Percentiles rank a stretch among this genome's conserved stretches.
Conservation (phyloP, 148 eudicot species). For the Talinum fruticosum region DNA sequence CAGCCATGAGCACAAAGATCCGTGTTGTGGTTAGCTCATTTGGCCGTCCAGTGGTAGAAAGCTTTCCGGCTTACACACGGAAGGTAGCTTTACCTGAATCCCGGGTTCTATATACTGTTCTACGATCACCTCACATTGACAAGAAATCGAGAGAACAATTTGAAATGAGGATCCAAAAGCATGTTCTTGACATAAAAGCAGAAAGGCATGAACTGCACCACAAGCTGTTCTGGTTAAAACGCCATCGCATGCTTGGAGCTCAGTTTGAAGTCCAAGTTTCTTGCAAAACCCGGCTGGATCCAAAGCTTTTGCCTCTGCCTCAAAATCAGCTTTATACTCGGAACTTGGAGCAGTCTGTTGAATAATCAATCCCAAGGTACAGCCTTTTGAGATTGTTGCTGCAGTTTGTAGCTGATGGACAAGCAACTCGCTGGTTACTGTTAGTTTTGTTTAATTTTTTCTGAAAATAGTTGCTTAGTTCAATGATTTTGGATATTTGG, state of each 20-base stretch:
- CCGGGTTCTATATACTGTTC: constrained; percentile 27
- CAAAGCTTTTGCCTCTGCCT: constrained; percentile 21
- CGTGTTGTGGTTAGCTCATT: constrained; percentile 30
- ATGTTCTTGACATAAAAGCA: constrained; percentile 28
- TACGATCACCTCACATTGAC: constrained; percentile 38
- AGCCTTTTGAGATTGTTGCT: background rate
- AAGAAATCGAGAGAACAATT: constrained; percentile 42
- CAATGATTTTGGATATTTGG: background rate
- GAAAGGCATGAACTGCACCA: constrained; percentile 36
- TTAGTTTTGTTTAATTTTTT: background rate
- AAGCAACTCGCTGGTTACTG: background rate
- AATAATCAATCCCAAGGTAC: constrained; percentile 1
- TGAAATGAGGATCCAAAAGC: constrained; percentile 28
- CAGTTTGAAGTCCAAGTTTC: constrained; percentile 37
- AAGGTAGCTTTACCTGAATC: constrained; percentile 30
- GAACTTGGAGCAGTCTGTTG: background rate
- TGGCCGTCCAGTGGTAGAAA: constrained; percentile 21
- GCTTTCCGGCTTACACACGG: constrained; percentile 25
- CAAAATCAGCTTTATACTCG: constrained; percentile 6
- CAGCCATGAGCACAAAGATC: constrained; percentile 31
- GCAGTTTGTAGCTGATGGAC: background rate
- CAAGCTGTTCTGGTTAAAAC: constrained; percentile 43
- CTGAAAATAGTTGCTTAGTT: background rate
- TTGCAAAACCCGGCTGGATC: constrained; percentile 38
- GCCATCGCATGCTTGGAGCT: constrained; percentile 37